These are phyloP conservation scores for Talaromyces sp. DNA, from an alignment of 2,329 filamentous ascomycete species.

Conservation along the genomic window DNA sequence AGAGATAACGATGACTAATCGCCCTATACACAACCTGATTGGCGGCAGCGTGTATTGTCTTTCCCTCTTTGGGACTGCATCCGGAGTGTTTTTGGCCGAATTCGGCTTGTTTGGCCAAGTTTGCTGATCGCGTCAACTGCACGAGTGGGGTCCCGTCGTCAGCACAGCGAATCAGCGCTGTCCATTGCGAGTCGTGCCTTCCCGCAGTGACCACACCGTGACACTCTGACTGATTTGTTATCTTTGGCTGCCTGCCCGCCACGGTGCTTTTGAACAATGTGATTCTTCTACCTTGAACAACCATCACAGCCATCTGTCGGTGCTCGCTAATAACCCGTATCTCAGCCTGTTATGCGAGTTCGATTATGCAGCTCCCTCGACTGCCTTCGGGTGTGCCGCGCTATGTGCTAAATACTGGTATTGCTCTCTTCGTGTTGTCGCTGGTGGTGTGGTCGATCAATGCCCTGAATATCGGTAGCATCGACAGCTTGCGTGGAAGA, in stretches of 20 bases:
- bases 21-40: too few relatives aligned
- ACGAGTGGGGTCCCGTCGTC: not conserved
- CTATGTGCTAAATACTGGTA: slow-evolving; percentile 7
- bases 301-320: not conserved
- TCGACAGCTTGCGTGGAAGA: slow-evolving; percentile 1
- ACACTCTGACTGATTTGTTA: not conserved
- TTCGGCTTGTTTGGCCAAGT: not conserved
- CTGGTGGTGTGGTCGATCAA: slow-evolving; percentile 10
- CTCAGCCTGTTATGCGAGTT: not conserved
- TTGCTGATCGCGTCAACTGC: not conserved
- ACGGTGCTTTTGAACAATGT: not conserved
- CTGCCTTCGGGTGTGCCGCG: slow-evolving; percentile 8
- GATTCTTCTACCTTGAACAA: not conserved
- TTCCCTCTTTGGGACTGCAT: too few relatives aligned
- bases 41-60: too few relatives aligned
- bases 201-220: not conserved
- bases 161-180: not conserved
- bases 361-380: slow-evolving; percentile 12
- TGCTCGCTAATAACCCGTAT: not conserved
- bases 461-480: slow-evolving; percentile 1
- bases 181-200: not conserved
- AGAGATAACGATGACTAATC: too few relatives aligned
- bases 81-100: not conserved
- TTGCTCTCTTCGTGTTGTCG: slow-evolving; percentile 11
- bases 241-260: not conserved